Base-by-base conservation (phyloP, 208 protist genomes). In the Leishmania martiniquensis region DNA sequence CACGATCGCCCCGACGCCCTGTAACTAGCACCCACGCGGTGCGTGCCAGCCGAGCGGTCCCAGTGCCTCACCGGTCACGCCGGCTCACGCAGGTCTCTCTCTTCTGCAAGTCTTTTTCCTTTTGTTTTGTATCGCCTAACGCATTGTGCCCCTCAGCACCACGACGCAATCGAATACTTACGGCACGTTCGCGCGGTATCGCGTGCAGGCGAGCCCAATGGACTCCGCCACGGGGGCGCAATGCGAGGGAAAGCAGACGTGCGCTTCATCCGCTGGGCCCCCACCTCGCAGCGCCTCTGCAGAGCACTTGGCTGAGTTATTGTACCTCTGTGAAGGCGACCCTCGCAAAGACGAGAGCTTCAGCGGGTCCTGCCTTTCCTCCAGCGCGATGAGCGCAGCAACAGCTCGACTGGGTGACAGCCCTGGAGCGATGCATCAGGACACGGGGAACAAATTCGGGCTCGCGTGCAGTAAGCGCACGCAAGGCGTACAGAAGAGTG, bases 401-500 rank as follows among this genome's bases (percentile, higher is more conserved):
- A 25, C 67, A 34, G n/a, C 22, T 39, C 67, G 42, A 34, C 45
- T 3, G 47, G 47, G 25, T 25, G 44, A 54, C 45, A 34, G 17
- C 29, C 20, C 13, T 25, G 3, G 20, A 1, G 1, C 63, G 1
- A 49, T 12, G 25, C 44, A n/a, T n/a, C 22, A 62, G 77, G 44
- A 62, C 49, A 55, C 52, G 12, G 25, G 82, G n/a, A 52, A 29
- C 51, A 81, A 94, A 22, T 76, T 54, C 2, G 94, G 93, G 39
- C 97, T 96, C 93, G 91, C 89, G 57, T 97, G 93, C 76, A 77
- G 76, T 37, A 80, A 82, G 13, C 96, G 92, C 65, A 85, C 92
- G 12, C 69, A 55, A 45, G 78, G 77, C 13, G 81, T 97, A 25
- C 85, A 91, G 67, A 81, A 67, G 51, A 69, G 44, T 2, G 54